These are phyloP conservation scores for Colletotrichum somersetense DNA, from an alignment of 2,329 filamentous ascomycete genomes.

Conservation along the genomic window DNA sequence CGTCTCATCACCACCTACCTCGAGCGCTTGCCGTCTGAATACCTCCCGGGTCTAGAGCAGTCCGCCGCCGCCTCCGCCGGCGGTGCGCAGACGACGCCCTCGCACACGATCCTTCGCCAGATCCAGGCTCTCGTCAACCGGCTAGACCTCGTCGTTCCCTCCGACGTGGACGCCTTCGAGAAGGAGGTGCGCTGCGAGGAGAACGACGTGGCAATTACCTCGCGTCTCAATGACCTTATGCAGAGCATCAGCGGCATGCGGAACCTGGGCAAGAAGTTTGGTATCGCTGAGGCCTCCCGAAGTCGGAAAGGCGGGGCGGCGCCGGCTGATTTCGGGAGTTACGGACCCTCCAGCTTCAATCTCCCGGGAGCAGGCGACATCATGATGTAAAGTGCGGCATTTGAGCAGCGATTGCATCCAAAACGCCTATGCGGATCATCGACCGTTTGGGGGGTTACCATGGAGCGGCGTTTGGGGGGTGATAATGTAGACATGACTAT, in stretches of 20 bases:
- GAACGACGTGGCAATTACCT: conserved; percentile 86
- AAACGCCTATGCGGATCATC: background rate
- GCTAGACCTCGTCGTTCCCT: conserved; percentile 83
- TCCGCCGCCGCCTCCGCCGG: conserved; percentile 48
- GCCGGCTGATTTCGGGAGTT: conserved; percentile 14
- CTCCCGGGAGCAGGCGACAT: conserved; percentile 46
- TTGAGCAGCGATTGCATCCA: background rate
- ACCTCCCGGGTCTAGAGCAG: conserved; percentile 62
- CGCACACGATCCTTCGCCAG: conserved; percentile 84
- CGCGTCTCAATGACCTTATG: conserved; percentile 80
- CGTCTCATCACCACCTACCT: conserved; percentile 83
- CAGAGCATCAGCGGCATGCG: conserved; percentile 78
- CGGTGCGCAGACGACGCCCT: conserved; percentile 57
- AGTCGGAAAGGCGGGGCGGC: conserved; percentile 33
- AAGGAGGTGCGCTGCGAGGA: conserved; percentile 80
- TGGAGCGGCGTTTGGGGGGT: conserved; percentile 15
- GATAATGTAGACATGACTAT: conserved; percentile 37
- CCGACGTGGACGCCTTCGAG: conserved; percentile 73
- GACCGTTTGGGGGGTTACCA: conserved; percentile 15
- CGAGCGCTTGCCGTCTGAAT: conserved; percentile 75
- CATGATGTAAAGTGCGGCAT: conserved; percentile 41
- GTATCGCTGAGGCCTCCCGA: conserved; percentile 64
- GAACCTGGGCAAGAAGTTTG: conserved; percentile 81
- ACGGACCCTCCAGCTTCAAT: conserved; percentile 42
- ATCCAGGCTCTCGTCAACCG: conserved; percentile 89